Conservation (phyloP, 2,329 filamentous ascomycete species). For the Alternaria sp. region DNA sequence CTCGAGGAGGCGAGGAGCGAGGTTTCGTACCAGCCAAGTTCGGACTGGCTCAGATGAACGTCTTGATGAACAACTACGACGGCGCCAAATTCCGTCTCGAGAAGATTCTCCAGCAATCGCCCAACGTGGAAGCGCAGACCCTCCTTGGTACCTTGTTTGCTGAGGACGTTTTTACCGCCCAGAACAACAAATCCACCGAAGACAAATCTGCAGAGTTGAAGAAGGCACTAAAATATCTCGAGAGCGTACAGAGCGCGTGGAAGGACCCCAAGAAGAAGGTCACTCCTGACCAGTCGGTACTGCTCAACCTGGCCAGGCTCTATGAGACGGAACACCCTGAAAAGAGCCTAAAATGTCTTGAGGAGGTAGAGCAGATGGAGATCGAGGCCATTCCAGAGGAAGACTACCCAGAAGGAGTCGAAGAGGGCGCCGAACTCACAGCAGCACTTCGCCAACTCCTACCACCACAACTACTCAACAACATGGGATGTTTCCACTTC, state of each 20-base stretch:
- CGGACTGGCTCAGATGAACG: conserved; percentile 87
- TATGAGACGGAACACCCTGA: conserved; percentile 89
- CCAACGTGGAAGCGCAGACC: conserved; percentile 87
- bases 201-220: conserved; percentile 86
- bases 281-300: conserved; percentile 81
- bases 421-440: conserved; percentile 59
- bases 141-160: conserved; percentile 91
- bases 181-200: conserved; percentile 77
- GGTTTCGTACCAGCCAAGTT: conserved; percentile 96
- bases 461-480: conserved; percentile 92
- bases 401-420: conserved; percentile 68
- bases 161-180: conserved; percentile 87
- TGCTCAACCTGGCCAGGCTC: conserved; percentile 89
- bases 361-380: conserved; percentile 91
- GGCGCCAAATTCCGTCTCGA: conserved; percentile 94
- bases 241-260: conserved; percentile 86
- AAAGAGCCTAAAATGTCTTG: conserved; percentile 89
- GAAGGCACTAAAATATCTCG: conserved; percentile 85
- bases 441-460: conserved; percentile 76
- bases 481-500: conserved; percentile 95
- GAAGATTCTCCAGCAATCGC: conserved; percentile 89
- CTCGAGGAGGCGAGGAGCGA: conserved; percentile 87
- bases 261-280: conserved; percentile 90
- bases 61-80: conserved; percentile 83
- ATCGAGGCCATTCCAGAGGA: conserved; percentile 78